phyloP scores from a whole-genome alignment of 2,329 filamentous ascomycete species.

The Kalmusia sp. region DNA sequence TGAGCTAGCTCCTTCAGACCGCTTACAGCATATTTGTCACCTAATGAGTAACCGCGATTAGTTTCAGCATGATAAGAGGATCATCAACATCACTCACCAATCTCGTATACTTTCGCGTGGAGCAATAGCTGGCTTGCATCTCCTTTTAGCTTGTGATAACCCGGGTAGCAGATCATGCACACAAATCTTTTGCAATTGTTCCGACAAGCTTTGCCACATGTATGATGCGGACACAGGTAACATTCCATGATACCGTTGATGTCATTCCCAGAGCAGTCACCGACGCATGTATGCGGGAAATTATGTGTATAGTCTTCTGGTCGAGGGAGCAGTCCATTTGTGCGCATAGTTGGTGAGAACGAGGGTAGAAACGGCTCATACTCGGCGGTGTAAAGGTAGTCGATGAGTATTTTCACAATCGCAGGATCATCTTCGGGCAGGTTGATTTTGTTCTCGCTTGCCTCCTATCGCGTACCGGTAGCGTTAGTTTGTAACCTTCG shows the following conservation, averaged over 20 bases:
- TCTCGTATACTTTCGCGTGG: neutral
- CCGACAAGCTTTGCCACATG: neutral
- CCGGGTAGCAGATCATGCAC: neutral
- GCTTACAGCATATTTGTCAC: slow-evolving; percentile 21
- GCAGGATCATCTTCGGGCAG: slow-evolving; percentile 13
- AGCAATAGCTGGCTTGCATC: neutral
- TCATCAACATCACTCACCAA: too few species aligned
- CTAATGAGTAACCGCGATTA: too few species aligned
- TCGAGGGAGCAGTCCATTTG: too few species aligned
- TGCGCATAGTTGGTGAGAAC: too few species aligned
- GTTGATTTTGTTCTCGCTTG: neutral
- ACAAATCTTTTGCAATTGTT: neutral
- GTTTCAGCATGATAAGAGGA: too few species aligned
- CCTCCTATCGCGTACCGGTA: too few species aligned
- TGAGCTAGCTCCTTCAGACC: slow-evolving; percentile 15
- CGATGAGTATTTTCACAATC: slow-evolving; percentile 11
- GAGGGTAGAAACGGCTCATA: neutral
- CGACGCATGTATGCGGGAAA: neutral
- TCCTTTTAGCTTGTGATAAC: neutral
- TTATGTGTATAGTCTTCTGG: neutral
- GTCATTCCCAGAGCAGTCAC: neutral
- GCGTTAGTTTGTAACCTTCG: too few species aligned
- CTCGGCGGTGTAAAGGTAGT: slow-evolving; percentile 16
- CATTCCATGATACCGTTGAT: neutral
- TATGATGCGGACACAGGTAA: neutral